Evolutionary conservation across 352 stramenopile species (phyloP), one percentile per base, ranked within the genome.

Genomic region (Saprolegnia parasitica): DNA sequence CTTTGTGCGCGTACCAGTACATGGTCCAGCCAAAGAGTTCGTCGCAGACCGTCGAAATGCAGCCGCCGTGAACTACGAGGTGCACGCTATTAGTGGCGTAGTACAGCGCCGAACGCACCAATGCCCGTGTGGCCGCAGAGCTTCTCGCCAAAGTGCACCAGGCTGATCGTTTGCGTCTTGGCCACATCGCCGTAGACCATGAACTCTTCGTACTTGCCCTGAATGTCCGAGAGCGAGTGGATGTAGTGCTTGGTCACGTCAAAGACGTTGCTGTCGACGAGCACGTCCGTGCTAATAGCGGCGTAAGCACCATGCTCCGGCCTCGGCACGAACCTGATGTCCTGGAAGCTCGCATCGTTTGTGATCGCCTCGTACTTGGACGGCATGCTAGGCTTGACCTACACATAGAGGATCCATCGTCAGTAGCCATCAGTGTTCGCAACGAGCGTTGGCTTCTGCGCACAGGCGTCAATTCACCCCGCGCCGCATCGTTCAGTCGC

Each of bases 11-110:
- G 39, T 68, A 68, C 63, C 63, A 70, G 23, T 61, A 70, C 63
- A 70, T 70, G 13, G 63, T 70, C 63, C 63, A 70, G 45, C 63
- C 63, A 47, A 70, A 70, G 18, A 70, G 63, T n/a, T 70, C 63
- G 40, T 70, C 63, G 10, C 54, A 39, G 6, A 70, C 46, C 18
- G 63, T 70, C 8, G 63, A 70, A 20, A 70, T 70, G 39, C 63
- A 70, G 13, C 63, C 63, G 21, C 63, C 63, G 29, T 70, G 63
- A 35, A 70, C 63, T 70, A 61, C 23, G 62, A 8, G 32, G 11
- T 26, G 46, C 26, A 4, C 10, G 4, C 29, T 55, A 21, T 52
- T 13, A 16, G 42, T 26, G 52, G 13, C 11, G n/a, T 23, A 23
- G 18, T 8, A n/a, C 35, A 16, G 3, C 9, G 32, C 6, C 55